Evolutionary conservation across 2,329 filamentous ascomycete species (phyloP).

Genomic region (Didymosphaeria variabile): DNA sequence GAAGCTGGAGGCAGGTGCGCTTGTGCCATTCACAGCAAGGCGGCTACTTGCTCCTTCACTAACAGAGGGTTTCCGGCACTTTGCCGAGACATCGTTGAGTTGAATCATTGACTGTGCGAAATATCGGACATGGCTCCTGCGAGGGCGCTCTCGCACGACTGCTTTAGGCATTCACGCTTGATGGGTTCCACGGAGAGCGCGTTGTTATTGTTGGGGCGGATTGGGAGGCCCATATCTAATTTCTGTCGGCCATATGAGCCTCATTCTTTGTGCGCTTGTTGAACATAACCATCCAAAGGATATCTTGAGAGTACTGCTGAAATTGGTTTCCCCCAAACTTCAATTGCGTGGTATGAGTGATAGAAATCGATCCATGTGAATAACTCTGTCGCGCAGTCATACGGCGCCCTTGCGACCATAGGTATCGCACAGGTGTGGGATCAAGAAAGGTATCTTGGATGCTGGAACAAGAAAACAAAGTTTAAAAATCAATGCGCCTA

Average conservation of each 20-base stretch:
- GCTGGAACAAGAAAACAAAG: not conserved
- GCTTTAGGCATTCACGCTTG: too few species aligned
- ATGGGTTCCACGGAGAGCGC: too few species aligned
- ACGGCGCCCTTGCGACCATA: not conserved
- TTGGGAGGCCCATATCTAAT: not conserved
- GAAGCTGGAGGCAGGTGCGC: not conserved
- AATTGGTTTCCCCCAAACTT: too few species aligned
- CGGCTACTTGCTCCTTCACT: too few species aligned
- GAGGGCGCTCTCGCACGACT: too few species aligned
- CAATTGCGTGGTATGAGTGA: too few species aligned
- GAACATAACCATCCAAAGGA: not conserved
- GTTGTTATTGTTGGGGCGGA: too few species aligned
- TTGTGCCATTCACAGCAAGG: not conserved
- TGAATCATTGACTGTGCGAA: too few species aligned
- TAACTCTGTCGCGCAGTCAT: not conserved
- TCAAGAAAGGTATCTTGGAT: not conserved
- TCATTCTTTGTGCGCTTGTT: not conserved
- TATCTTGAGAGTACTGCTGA: not conserved
- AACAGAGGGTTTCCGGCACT: too few species aligned
- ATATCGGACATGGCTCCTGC: too few species aligned
- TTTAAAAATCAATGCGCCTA: not conserved
- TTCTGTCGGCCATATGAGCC: not conserved
- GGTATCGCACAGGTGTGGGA: not conserved
- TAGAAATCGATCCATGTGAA: not conserved
- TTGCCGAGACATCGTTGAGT: too few species aligned